Percentiles rank a stretch among this genome's conserved stretches.
Conservation (phyloP, 495 filamentous ascomycete species). For the Hypoxylon subgilvum region DNA sequence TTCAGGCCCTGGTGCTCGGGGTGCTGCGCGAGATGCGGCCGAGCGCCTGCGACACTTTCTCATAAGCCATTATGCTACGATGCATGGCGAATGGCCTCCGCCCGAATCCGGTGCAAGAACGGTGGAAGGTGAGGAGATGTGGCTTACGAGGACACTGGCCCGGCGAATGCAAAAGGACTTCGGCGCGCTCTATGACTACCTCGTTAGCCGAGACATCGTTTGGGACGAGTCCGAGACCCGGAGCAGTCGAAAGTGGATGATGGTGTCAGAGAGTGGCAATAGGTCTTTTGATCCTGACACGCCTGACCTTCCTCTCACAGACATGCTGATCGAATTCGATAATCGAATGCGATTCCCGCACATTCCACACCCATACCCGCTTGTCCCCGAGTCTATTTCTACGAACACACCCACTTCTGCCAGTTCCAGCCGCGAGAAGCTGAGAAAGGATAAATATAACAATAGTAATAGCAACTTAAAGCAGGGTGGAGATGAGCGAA, state of each 20-base stretch:
- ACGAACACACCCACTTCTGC: slow-evolving; percentile 34
- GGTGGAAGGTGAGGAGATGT: slow-evolving; percentile 57
- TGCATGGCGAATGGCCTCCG: slow-evolving; percentile 65
- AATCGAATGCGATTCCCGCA: slow-evolving; percentile 66
- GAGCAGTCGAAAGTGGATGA: slow-evolving; percentile 64
- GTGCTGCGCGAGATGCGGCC: slow-evolving; percentile 55
- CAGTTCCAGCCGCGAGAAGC: slow-evolving; percentile 34
- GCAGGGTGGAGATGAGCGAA: slow-evolving; percentile 37
- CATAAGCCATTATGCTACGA: slow-evolving; percentile 57
- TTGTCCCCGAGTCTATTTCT: slow-evolving; percentile 62
- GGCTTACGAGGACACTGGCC: slow-evolving; percentile 66
- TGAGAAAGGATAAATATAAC: slow-evolving; percentile 47
- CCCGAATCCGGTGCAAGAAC: slow-evolving; percentile 45
- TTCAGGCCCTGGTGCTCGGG: slow-evolving; percentile 33
- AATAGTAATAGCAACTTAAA: slow-evolving; percentile 35
- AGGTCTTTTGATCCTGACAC: slow-evolving; percentile 66
- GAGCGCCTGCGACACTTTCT: slow-evolving; percentile 64
- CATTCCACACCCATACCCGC: slow-evolving; percentile 72
- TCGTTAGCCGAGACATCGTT: slow-evolving; percentile 70
- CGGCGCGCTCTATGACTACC: slow-evolving; percentile 71
- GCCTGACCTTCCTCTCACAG: slow-evolving; percentile 65
- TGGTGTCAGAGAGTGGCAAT: slow-evolving; percentile 59
- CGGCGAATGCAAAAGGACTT: slow-evolving; percentile 69
- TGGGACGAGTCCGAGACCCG: slow-evolving; percentile 67
- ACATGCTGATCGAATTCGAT: slow-evolving; percentile 72